Conservation (phyloP, 2,329 filamentous ascomycete species). For the Cercospora sp. region DNA sequence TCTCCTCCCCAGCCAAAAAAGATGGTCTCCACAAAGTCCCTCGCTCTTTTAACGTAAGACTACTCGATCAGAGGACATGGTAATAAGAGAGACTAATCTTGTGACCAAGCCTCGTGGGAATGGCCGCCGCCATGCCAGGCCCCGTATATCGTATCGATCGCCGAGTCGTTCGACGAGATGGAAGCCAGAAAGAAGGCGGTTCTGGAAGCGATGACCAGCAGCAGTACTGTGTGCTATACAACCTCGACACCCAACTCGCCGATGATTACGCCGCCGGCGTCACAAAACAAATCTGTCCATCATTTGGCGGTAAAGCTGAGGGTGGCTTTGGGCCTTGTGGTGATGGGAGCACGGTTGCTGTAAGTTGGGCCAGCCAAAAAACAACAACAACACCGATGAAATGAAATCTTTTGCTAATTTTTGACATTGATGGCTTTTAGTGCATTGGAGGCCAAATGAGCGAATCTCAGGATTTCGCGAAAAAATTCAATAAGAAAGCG, state of each 20-base stretch:
- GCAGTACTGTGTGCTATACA: not conserved
- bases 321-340: not conserved
- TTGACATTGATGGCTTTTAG: not conserved
- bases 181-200: not conserved
- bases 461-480: not conserved
- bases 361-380: not conserved
- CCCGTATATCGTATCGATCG: not conserved
- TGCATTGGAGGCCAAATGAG: not conserved
- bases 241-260: not conserved
- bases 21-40: too few relatives aligned
- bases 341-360: not conserved
- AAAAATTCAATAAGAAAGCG: not conserved
- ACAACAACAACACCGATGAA: not conserved
- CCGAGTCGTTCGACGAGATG: not conserved
- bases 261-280: not conserved
- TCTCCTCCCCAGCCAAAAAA: too few relatives aligned
- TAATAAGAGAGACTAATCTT: too few relatives aligned
- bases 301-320: not conserved
- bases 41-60: too few relatives aligned
- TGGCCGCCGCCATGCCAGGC: not conserved
- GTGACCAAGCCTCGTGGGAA: not conserved
- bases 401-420: not conserved
- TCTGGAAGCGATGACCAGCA: not conserved
- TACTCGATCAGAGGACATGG: too few relatives aligned
- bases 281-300: not conserved